Percentiles rank a stretch among this genome's conserved stretches.
Evolutionary conservation across 495 filamentous ascomycete genomes (phyloP).

Genomic region (Corynascus novoguineensis): DNA sequence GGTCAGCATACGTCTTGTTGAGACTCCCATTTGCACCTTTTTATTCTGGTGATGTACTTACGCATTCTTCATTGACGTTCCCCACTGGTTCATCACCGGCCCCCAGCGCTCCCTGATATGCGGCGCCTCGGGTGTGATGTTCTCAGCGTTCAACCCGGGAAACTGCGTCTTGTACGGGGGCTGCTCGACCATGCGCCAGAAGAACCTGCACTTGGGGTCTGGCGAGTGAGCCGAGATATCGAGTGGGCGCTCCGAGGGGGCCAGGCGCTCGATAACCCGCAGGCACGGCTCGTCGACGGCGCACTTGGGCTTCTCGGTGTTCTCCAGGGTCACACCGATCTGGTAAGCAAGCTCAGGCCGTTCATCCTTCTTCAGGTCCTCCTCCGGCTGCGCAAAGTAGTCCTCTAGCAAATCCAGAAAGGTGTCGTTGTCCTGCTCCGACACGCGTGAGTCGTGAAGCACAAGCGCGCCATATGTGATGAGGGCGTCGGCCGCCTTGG

Average conservation of each 20-base stretch:
- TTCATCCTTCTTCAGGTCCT: slow-evolving; percentile 37
- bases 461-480: slow-evolving; percentile 47
- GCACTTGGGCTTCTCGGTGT: slow-evolving; percentile 52
- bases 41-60: slow-evolving; percentile 30
- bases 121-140: slow-evolving; percentile 38
- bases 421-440: slow-evolving; percentile 42
- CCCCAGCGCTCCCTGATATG: slow-evolving; percentile 41
- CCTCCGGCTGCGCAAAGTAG: slow-evolving; percentile 49
- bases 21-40: too few species aligned
- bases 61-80: slow-evolving; percentile 48
- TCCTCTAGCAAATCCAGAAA: slow-evolving; percentile 51
- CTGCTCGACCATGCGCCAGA: slow-evolving; percentile 45
- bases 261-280: slow-evolving; percentile 42
- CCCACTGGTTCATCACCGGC: slow-evolving; percentile 45
- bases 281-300: slow-evolving; percentile 50
- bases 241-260: slow-evolving; percentile 42
- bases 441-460: slow-evolving; percentile 48
- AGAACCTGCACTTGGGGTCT: slow-evolving; percentile 49
- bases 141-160: slow-evolving; percentile 41
- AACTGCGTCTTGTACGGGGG: slow-evolving; percentile 45
- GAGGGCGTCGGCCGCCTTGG: slow-evolving; percentile 40
- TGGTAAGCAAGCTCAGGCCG: slow-evolving; percentile 47
- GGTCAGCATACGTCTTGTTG: not conserved
- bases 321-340: slow-evolving; percentile 49
- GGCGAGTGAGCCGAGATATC: slow-evolving; percentile 43